Percentiles rank a stretch among this genome's conserved stretches.
phyloP scores from a whole-genome alignment of 305 asterid genomes.

The Stenogyne calaminthoides region DNA sequence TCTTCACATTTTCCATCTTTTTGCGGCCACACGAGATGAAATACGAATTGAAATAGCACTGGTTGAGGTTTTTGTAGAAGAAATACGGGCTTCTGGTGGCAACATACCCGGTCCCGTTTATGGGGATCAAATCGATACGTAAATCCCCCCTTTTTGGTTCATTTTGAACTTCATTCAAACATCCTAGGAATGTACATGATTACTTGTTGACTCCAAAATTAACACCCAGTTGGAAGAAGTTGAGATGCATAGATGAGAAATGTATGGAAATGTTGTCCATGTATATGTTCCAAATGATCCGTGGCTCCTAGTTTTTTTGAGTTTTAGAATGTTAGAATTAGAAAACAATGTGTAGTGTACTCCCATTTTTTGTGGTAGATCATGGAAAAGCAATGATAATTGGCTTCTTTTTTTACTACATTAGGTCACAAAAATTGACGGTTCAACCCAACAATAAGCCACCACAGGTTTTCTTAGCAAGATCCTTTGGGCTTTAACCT shows the following conservation, averaged over 20 bases:
- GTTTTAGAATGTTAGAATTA: neutral
- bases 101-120: too few relatives aligned
- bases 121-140: too few relatives aligned
- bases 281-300: neutral
- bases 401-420: neutral
- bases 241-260: neutral
- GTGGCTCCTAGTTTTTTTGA: neutral
- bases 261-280: neutral
- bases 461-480: neutral
- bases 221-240: neutral
- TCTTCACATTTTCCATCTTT: neutral
- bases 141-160: neutral
- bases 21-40: neutral
- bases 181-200: constrained; percentile 22
- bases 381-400: constrained; percentile 4
- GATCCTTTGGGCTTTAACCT: neutral
- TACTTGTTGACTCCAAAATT: neutral
- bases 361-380: neutral
- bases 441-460: too few relatives aligned
- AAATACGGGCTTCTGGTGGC: too few relatives aligned
- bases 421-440: too few relatives aligned
- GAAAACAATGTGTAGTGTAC: neutral
- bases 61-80: too few relatives aligned
- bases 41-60: neutral
- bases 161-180: neutral